These are phyloP conservation scores for Isoetes taiwanensis DNA, from an alignment of 75 land plant genomes.

Conservation along the genomic window DNA sequence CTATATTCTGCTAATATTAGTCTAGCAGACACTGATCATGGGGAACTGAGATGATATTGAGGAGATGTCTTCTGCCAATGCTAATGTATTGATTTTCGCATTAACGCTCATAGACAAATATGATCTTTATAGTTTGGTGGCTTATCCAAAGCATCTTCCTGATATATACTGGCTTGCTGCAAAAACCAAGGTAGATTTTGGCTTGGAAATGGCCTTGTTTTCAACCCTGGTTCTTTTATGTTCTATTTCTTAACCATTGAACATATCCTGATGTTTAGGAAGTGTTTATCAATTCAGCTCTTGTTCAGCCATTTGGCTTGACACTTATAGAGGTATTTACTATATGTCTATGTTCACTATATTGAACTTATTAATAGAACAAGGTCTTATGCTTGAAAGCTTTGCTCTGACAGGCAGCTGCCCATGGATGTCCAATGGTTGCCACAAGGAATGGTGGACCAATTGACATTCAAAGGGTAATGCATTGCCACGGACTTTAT, in stretches of 20 bases:
- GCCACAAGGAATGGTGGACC: constrained; percentile 98
- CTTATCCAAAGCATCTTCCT: constrained; percentile 61
- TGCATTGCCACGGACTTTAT: too few relatives aligned
- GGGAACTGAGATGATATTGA: constrained; percentile 58
- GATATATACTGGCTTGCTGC: constrained; percentile 54
- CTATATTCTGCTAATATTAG: too few relatives aligned
- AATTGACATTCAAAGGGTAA: constrained; percentile 79
- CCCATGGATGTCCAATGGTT: constrained; percentile 88
- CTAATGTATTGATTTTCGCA: constrained; percentile 27
- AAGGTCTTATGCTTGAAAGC: neutral
- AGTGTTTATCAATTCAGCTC: constrained; percentile 70
- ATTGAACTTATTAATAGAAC: too few relatives aligned
- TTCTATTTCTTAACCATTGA: too few relatives aligned
- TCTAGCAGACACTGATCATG: constrained; percentile 30
- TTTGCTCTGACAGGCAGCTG: constrained; percentile 55
- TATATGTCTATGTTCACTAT: too few relatives aligned
- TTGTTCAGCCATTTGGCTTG: constrained; percentile 78
- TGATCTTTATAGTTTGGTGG: constrained; percentile 50
- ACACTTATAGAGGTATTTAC: constrained; percentile 67
- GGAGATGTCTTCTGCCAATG: constrained; percentile 35
- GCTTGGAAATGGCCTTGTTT: neutral
- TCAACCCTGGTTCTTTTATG: too few relatives aligned
- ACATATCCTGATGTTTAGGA: constrained; percentile 30
- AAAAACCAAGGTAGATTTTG: constrained; percentile 34
- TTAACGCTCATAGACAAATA: constrained; percentile 48